Evolutionary conservation across 2,329 filamentous ascomycete species (phyloP), one percentile per base, ranked within the genome.

Genomic region (Phaeosphaeria sp.): DNA sequence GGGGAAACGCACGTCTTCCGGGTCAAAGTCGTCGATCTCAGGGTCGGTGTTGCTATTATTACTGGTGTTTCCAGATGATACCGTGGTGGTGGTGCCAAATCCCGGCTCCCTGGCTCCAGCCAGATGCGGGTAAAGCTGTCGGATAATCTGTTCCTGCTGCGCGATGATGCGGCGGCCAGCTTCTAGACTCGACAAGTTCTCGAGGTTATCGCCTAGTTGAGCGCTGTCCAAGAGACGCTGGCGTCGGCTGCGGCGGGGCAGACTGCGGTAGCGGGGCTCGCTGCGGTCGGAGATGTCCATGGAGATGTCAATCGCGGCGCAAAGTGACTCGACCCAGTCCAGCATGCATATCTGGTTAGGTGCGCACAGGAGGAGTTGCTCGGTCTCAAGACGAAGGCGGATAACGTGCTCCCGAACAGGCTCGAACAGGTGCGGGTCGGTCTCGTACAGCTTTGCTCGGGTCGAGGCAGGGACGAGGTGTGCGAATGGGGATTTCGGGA

Each of bases 261-360:
- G 72, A 52, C 81, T 83, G 50, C 80, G 77, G 59, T 81, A 81
- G 49, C 77, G 72, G 17, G 77, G 77, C 54, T 79, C 77, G 54
- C 72, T 79, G 47, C 90, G 85, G 63, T 92, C 90, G 13, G 89
- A 86, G 20, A 93, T 85, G 68, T 91, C 88, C 58, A 93, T 90
- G 47, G 89, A 86, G 20, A 93, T 85, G 68, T 91, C 88, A 59
- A 93, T 90, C 47, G 88, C 89, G n/a, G 89, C 88, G 67, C 89
- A 90, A 41, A 78, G 78, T 2, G 82, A 81, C 68, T 91, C 87
- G 1, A 92, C 78, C 88, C 90, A 90, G 50, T 83, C 83, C 59
- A 91, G 82, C 72, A 92, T 90, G 0, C 83, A 85, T 55, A 87
- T 84, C 52, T 91, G 80, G 50, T 87, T 84, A 52, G 85, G 79